Percentiles rank a stretch among this genome's conserved stretches.
phyloP scores from a whole-genome alignment of 2,329 filamentous ascomycete species.

The Akanthomyces dipterigenus region DNA sequence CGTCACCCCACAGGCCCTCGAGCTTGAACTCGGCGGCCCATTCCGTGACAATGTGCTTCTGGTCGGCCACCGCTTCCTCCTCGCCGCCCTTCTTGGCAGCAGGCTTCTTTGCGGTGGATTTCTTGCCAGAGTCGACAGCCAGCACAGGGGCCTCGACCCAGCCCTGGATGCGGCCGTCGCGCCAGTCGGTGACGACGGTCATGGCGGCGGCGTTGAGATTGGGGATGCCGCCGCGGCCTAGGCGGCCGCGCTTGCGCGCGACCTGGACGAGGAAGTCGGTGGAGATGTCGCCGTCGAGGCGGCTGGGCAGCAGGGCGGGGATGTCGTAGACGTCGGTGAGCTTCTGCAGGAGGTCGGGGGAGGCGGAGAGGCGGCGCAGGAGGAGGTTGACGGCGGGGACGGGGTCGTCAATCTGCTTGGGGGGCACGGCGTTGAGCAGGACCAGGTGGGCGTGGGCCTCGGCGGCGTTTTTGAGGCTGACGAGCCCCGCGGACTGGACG shows the following conservation, averaged over 20 bases:
- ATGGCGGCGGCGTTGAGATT: slow-evolving; percentile 84
- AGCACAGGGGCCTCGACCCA: slow-evolving; percentile 75
- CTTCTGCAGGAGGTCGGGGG: slow-evolving; percentile 68
- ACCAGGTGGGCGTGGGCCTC: slow-evolving; percentile 79
- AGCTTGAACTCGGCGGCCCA: slow-evolving; percentile 95
- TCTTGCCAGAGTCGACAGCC: slow-evolving; percentile 39
- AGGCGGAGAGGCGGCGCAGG: slow-evolving; percentile 69
- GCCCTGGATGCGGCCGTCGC: slow-evolving; percentile 88
- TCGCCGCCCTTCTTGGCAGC: slow-evolving; percentile 33
- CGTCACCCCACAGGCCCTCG: slow-evolving; percentile 83
- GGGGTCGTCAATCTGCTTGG: slow-evolving; percentile 90
- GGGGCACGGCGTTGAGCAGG: slow-evolving; percentile 84
- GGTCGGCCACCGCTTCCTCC: slow-evolving; percentile 49
- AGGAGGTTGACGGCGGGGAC: slow-evolving; percentile 79
- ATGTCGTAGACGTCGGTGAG: slow-evolving; percentile 80
- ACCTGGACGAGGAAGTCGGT: slow-evolving; percentile 94
- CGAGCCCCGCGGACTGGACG: slow-evolving; percentile 32
- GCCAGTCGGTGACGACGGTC: slow-evolving; percentile 93
- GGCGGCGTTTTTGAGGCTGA: slow-evolving; percentile 51
- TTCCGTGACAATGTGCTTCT: slow-evolving; percentile 84
- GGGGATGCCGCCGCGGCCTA: slow-evolving; percentile 84
- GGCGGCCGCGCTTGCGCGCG: slow-evolving; percentile 80
- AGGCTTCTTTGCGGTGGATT: slow-evolving; percentile 24
- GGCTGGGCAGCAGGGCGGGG: slow-evolving; percentile 63
- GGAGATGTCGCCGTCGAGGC: slow-evolving; percentile 66